phyloP scores from a whole-genome alignment of 208 protist species.

The Strigomonas oncopelti region DNA sequence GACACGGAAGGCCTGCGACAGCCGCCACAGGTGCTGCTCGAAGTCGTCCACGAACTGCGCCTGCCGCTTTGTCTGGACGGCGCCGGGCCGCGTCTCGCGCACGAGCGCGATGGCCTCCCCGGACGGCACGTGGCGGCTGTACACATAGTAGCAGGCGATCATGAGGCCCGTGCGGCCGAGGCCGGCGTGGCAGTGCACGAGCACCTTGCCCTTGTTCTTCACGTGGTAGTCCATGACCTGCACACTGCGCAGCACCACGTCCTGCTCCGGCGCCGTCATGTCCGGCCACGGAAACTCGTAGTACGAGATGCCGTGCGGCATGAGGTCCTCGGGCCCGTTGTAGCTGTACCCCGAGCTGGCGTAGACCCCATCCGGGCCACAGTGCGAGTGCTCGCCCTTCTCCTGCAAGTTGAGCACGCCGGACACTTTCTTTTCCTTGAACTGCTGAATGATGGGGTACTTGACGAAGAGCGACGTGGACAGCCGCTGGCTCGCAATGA shows the following conservation, averaged over 20 bases:
- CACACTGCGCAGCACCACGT: constrained; percentile 85
- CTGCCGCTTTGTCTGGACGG: constrained; percentile 86
- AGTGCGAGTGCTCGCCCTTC: constrained; percentile 89
- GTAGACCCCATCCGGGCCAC: constrained; percentile 85
- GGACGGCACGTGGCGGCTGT: constrained; percentile 71
- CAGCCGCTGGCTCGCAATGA: constrained; percentile 85
- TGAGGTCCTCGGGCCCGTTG: constrained; percentile 80
- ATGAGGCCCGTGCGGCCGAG: constrained; percentile 88
- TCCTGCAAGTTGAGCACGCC: constrained; percentile 89
- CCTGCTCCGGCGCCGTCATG: constrained; percentile 86
- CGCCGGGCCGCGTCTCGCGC: constrained; percentile 58
- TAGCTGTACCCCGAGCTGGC: constrained; percentile 87
- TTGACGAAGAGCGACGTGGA: constrained; percentile 85
- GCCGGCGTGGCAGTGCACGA: constrained; percentile 91
- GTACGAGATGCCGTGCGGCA: constrained; percentile 82
- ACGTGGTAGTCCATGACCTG: constrained; percentile 90
- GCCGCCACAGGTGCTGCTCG: constrained; percentile 80
- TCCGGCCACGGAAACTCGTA: constrained; percentile 91
- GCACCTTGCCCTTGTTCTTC: constrained; percentile 78
- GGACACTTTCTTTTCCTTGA: constrained; percentile 69
- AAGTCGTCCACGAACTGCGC: constrained; percentile 84
- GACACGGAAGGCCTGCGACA: constrained; percentile 74
- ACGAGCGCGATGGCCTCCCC: constrained; percentile 73
- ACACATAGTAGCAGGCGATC: constrained; percentile 90
- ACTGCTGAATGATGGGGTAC: constrained; percentile 81